Conservation (phyloP, 768 basidiomycete species). For the Lactifluus rugatus region DNA sequence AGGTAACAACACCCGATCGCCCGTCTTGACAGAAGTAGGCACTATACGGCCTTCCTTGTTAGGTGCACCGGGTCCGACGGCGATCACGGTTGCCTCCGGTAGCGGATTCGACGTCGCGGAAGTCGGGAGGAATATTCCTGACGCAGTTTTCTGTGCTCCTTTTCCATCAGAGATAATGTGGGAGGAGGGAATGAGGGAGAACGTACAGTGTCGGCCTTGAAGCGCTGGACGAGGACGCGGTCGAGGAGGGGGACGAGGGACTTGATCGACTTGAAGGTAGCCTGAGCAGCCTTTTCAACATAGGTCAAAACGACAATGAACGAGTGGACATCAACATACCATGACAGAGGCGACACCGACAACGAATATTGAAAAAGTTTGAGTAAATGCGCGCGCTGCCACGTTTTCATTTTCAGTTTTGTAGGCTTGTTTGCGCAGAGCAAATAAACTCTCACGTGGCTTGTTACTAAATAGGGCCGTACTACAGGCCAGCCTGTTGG, state of each 20-base stretch:
- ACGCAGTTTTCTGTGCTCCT: constrained; percentile 79
- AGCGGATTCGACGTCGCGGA: constrained; percentile 76
- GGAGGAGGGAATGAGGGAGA: not conserved
- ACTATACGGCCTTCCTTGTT: constrained; percentile 74
- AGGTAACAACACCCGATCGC: constrained; percentile 88
- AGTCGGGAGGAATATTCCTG: constrained; percentile 92
- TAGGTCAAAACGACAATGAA: not conserved
- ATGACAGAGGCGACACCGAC: not conserved
- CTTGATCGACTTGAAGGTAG: constrained; percentile 94
- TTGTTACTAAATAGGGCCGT: no score
- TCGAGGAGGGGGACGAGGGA: constrained; percentile 85
- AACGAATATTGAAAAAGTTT: not conserved
- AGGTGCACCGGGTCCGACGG: constrained; percentile 89
- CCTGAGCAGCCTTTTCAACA: constrained; percentile 48
- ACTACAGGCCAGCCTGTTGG: not conserved
- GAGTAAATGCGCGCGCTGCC: no score
- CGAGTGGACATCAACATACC: not conserved
- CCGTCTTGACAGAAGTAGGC: constrained; percentile 71
- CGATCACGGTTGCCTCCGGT: constrained; percentile 96
- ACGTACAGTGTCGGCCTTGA: constrained; percentile 91
- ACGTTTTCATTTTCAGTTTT: not conserved
- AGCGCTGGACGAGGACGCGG: constrained; percentile 94
- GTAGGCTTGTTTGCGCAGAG: not conserved
- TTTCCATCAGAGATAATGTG: not conserved
- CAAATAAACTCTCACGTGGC: constrained; percentile 3